phyloP scores from a whole-genome alignment of 108 stramenopile genomes.

The Nannochloropsis salina region DNA sequence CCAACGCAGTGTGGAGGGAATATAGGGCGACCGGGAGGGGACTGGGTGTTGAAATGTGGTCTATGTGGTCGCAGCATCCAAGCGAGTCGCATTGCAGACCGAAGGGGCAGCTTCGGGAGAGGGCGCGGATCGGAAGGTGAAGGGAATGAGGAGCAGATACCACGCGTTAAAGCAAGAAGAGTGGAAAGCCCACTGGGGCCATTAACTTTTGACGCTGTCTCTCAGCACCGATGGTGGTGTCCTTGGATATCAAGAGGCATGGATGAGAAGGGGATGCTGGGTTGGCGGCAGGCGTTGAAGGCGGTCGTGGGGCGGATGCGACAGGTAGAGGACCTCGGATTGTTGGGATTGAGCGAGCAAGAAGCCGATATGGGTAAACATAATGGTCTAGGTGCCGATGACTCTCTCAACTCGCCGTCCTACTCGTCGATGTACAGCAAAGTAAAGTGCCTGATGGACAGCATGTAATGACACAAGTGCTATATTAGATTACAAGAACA shows the following conservation, averaged over 20 bases:
- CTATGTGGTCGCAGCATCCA: not conserved
- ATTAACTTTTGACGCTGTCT: not conserved
- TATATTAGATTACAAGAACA: too few species aligned
- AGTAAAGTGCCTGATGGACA: not conserved
- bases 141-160: not conserved
- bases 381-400: not conserved
- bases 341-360: not conserved
- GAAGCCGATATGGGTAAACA: not conserved
- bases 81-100: not conserved
- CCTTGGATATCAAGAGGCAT: not conserved
- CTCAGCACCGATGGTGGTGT: slow-evolving; percentile 17
- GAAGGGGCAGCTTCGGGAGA: slow-evolving; percentile 17
- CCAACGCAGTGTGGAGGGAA: not conserved
- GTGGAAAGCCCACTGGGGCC: not conserved
- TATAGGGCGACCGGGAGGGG: not conserved
- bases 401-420: not conserved
- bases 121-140: not conserved
- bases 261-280: not conserved
- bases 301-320: not conserved
- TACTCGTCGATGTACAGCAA: not conserved
- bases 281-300: not conserved
- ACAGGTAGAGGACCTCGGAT: not conserved
- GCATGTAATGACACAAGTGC: not conserved
- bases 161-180: not conserved
- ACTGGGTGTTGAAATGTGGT: not conserved